Base-by-base conservation (phyloP, 108 stramenopile genomes). In the Cyclotella baltica region DNA sequence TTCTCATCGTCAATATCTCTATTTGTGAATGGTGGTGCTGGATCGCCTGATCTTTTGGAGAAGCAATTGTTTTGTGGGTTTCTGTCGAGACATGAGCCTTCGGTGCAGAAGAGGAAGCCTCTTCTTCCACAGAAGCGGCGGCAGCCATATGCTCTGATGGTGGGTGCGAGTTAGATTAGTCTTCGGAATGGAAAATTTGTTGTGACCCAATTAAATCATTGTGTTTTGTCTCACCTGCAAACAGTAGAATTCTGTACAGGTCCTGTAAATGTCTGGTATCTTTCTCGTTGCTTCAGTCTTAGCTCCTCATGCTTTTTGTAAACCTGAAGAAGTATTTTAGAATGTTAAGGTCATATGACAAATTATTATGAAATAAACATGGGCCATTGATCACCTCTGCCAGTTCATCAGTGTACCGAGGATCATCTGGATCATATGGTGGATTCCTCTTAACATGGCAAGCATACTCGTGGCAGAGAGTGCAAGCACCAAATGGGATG, bases 1-100 rank as follows among this genome's bases (percentile, higher is more conserved):
- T 73, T 79, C 16, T 83, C 82, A 68, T 88, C 87, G 61, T 88
- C 87, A 50, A 83, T 75, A 58, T 88, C 87, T 62, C 61, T 51
- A 18, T 80, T 62, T 15, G 25, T 28, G 30, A 82, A 85, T 48
- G 87, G 84, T 30, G 80, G 83, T 18, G 80, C 83, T 58, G 84
- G 87, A 53, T 85, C 84, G 40, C 82, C 78, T 37, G 47, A 43
- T 40, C 72, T 83, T 58, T 74, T 78, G 10, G 72, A 51, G 40
- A 55, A 80, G 70, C 76, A 72, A 27, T 47, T 40, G 20, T 65
- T 56, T 33, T 61, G 30, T 11, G 63, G 64, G 20, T 67, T 57
- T 28, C 38, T 6, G n/a, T 68, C 53, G 19, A 69, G 66, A 29
- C 50, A 67, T 35, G 84, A 81, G 0, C 87, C 87, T 64, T 88